These are phyloP conservation scores for Periconia sp. DNA, from an alignment of 2,329 filamentous ascomycete species.

Conservation along the genomic window DNA sequence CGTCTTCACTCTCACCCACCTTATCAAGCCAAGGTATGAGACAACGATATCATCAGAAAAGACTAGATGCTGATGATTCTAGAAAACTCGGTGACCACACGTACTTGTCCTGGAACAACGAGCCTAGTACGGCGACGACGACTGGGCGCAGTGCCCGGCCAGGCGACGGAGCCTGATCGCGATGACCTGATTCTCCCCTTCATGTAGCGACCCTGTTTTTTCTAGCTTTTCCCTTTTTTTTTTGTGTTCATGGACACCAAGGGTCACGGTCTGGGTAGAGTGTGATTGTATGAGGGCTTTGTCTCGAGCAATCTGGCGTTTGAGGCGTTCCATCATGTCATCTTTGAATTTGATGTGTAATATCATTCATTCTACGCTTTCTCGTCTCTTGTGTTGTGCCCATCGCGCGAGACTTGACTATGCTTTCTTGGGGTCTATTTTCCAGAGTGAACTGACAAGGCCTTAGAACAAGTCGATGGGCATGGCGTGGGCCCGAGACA, in stretches of 20 bases:
- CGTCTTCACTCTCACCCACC: slow-evolving; percentile 85
- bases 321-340: slow-evolving; percentile 21
- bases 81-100: slow-evolving; percentile 98
- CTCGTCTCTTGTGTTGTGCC: slow-evolving; percentile 9
- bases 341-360: slow-evolving; percentile 25
- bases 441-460: background rate
- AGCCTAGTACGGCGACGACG: slow-evolving; percentile 59
- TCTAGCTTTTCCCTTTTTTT: slow-evolving; percentile 12
- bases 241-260: slow-evolving; percentile 18
- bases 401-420: slow-evolving; percentile 11
- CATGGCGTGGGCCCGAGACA: slow-evolving; percentile 23
- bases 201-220: slow-evolving; percentile 13
- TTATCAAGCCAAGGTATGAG: slow-evolving; percentile 82
- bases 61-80: slow-evolving; percentile 8
- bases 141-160: slow-evolving; percentile 45
- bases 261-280: slow-evolving; percentile 20
- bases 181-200: slow-evolving; percentile 12
- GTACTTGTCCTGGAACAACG: slow-evolving; percentile 93
- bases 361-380: slow-evolving; percentile 5
- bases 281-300: slow-evolving; percentile 33
- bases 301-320: slow-evolving; percentile 27
- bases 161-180: slow-evolving; percentile 37
- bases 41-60: background rate
- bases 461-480: background rate
- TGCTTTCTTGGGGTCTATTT: slow-evolving; percentile 7